Percentiles rank a stretch among this genome's conserved stretches.
Evolutionary conservation across 441 rosid species (phyloP).

Genomic region (Flueggea neowawraea): DNA sequence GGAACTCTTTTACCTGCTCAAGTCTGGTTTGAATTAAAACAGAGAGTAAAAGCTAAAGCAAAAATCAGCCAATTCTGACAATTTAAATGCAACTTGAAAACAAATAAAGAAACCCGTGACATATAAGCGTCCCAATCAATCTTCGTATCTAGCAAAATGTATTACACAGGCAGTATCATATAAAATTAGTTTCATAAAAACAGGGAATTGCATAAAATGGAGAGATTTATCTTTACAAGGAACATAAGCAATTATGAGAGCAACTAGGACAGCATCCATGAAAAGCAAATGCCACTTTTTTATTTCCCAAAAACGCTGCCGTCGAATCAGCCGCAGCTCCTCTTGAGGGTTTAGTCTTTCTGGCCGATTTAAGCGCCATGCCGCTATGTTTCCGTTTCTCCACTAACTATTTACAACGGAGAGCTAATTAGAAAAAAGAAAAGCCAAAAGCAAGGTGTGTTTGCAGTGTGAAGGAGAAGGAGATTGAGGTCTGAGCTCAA

Average conservation of each 20-base stretch:
- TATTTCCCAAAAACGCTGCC: conserved; percentile 26
- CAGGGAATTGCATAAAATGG: not conserved
- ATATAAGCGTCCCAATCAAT: conserved; percentile 99
- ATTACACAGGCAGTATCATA: not conserved
- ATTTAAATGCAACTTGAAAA: not conserved
- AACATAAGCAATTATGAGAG: conserved; percentile 69
- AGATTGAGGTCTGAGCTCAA: not conserved
- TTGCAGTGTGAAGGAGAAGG: no score
- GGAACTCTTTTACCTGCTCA: conserved; percentile 76
- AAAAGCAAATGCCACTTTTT: conserved; percentile 40
- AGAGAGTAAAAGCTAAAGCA: not conserved
- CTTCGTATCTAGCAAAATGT: conserved; percentile 66
- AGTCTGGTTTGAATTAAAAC: conserved; percentile 6
- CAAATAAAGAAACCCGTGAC: conserved; percentile 56
- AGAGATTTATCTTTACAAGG: conserved; percentile 56
- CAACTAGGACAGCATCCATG: conserved; percentile 59
- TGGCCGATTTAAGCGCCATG: conserved; percentile 13
- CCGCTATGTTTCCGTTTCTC: no score
- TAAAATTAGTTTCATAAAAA: no score
- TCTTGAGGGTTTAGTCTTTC: conserved; percentile 25
- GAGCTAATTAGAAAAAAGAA: no score
- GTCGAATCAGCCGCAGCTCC: conserved; percentile 9
- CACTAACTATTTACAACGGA: no score
- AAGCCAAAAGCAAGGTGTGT: no score
- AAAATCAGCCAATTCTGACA: not conserved